Conservation (phyloP, 768 basidiomycete species). For the Tylopilus plumbeoviolaceoides region DNA sequence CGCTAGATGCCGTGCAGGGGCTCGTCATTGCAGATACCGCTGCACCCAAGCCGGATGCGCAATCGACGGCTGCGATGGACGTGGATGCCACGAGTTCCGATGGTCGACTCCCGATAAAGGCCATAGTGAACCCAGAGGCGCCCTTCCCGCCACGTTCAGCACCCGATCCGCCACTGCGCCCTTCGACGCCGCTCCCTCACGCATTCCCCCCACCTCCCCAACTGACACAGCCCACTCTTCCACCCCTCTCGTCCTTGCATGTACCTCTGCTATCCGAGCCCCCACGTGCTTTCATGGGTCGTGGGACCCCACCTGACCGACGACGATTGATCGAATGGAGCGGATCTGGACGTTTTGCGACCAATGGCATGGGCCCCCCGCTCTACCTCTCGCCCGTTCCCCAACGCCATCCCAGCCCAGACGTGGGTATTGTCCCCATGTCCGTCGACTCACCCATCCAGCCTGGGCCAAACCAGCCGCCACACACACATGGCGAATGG, state of each 20-base stretch:
- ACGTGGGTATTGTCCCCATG: constrained; percentile 22
- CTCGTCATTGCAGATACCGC: constrained; percentile 6
- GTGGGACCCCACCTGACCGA: constrained; percentile 31
- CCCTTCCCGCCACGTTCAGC: neutral
- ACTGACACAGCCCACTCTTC: constrained; percentile 14
- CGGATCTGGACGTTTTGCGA: constrained; percentile 13
- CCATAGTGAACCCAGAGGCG: neutral
- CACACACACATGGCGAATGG: constrained; percentile 26
- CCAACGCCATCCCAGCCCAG: constrained; percentile 11
- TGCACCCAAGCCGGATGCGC: neutral
- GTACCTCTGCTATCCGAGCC: constrained; percentile 32
- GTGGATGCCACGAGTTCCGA: neutral
- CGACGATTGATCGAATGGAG: constrained; percentile 30
- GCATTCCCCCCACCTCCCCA: constrained; percentile 4
- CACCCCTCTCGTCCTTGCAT: constrained; percentile 27
- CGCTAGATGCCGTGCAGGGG: constrained; percentile 12
- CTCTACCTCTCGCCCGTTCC: constrained; percentile 25
- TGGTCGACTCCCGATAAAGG: neutral
- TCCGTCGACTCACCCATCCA: constrained; percentile 15
- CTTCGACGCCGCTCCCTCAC: constrained; percentile 3
- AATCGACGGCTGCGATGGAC: constrained; percentile 1
- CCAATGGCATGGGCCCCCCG: constrained; percentile 22
- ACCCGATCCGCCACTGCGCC: constrained; percentile 1
- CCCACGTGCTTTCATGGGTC: constrained; percentile 33
- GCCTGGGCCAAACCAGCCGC: neutral